Percentiles rank a stretch among this genome's conserved stretches.
phyloP scores from a whole-genome alignment of 2,329 filamentous ascomycete genomes.

The Calonectria hawksworthii region DNA sequence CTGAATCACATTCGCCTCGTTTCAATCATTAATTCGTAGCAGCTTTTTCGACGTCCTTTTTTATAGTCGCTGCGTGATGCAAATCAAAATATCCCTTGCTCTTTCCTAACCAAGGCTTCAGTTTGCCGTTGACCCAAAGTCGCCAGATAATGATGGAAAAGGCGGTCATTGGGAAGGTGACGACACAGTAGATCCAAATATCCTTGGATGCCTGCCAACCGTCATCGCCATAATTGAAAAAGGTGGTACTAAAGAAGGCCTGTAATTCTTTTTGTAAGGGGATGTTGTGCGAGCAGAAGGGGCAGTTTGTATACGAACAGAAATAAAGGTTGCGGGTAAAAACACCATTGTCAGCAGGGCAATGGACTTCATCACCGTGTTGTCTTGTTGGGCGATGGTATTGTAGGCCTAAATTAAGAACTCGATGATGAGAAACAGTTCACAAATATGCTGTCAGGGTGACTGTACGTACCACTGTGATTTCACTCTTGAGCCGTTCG shows the following conservation, averaged over 20 bases:
- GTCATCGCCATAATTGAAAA: constrained; percentile 12
- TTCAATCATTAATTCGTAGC: background rate
- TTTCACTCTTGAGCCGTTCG: constrained; percentile 15
- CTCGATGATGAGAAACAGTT: background rate
- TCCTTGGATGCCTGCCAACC: background rate
- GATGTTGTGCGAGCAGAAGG: background rate
- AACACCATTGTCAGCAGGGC: constrained; percentile 18
- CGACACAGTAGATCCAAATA: constrained; percentile 15
- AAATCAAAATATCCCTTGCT: background rate
- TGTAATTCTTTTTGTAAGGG: background rate
- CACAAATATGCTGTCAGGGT: too few species aligned
- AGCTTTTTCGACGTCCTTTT: background rate
- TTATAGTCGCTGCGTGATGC: background rate
- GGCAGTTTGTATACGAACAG: background rate
- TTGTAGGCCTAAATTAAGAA: constrained; percentile 12
- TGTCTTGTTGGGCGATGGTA: constrained; percentile 19
- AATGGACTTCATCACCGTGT: constrained; percentile 21
- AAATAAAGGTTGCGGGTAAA: constrained; percentile 17
- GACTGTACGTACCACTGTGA: constrained; percentile 12
- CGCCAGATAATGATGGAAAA: background rate
- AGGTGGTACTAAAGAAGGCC: constrained; percentile 20
- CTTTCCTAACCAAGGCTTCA: background rate
- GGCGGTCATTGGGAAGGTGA: background rate
- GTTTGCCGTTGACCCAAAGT: background rate
- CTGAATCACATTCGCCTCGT: background rate